Percentiles rank a stretch among this genome's conserved stretches.
phyloP scores from a whole-genome alignment of 306 rosid species.

The Quercus suber region DNA sequence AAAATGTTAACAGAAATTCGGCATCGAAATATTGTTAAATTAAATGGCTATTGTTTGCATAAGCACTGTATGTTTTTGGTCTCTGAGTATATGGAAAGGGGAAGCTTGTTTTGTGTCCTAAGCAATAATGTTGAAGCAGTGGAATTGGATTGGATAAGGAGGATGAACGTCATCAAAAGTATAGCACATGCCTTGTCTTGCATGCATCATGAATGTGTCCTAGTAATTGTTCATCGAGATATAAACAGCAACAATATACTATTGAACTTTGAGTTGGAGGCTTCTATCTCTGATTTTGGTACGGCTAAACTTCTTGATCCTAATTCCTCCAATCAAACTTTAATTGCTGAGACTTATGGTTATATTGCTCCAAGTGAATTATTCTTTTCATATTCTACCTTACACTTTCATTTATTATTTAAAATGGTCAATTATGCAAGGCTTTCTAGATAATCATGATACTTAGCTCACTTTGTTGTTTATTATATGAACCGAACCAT shows the following conservation, averaged over 20 bases:
- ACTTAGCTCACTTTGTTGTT: not conserved
- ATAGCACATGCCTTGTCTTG: constrained; percentile 13
- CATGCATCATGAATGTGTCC: constrained; percentile 22
- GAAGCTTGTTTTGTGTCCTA: constrained; percentile 6
- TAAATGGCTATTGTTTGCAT: constrained; percentile 23
- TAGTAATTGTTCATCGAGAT: constrained; percentile 15
- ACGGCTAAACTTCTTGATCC: no score
- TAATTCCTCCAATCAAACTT: no score
- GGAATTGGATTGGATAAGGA: constrained; percentile 13
- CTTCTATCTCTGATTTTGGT: no score
- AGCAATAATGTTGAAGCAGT: constrained; percentile 1
- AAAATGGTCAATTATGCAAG: no score
- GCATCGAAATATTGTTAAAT: constrained; percentile 10
- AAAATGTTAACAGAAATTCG: constrained; percentile 4
- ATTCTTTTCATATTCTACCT: not conserved
- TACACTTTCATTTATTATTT: no score
- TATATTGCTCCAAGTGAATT: no score
- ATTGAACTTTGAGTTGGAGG: no score
- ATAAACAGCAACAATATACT: constrained; percentile 1
- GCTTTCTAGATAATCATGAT: not conserved
- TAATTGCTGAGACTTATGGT: no score
- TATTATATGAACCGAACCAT: not conserved
- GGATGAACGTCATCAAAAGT: no score
- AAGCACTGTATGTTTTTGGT: constrained; percentile 11
- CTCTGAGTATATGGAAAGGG: constrained; percentile 21